These are phyloP conservation scores for Xylaria telfairii DNA, from an alignment of 495 filamentous ascomycete genomes.

Conservation along the genomic window DNA sequence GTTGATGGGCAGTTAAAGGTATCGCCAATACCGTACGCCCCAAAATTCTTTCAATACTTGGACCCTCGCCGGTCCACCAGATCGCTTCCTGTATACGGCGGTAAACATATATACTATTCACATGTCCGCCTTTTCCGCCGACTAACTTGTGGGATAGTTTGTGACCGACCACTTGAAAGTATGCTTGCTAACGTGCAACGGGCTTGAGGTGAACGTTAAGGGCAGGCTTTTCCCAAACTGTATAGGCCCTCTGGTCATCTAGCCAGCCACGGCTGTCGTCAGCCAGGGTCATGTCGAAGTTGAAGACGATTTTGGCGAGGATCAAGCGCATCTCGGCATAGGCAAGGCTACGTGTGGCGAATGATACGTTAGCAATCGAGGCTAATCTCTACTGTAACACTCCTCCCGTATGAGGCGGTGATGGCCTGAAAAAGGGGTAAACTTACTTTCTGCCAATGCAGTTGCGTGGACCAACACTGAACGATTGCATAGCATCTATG, in stretches of 20 bases:
- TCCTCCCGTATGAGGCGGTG: neutral
- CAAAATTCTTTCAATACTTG: neutral
- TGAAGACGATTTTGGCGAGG: conserved; percentile 53
- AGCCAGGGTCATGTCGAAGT: conserved; percentile 53
- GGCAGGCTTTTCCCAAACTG: conserved; percentile 46
- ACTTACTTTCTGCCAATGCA: conserved; percentile 64
- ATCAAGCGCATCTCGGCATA: conserved; percentile 56
- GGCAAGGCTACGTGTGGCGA: conserved; percentile 41
- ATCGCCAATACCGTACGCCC: neutral
- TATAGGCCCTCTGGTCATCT: conserved; percentile 33
- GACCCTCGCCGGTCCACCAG: neutral
- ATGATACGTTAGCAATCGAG: neutral
- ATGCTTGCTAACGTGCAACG: conserved; percentile 22
- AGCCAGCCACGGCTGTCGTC: conserved; percentile 47
- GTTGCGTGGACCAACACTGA: conserved; percentile 59
- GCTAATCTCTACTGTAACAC: neutral
- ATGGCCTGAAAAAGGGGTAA: neutral
- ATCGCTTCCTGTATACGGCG: neutral
- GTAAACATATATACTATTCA: neutral
- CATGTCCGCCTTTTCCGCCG: neutral
- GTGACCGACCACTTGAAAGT: neutral
- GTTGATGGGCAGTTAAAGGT: neutral
- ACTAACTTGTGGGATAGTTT: neutral
- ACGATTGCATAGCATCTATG: conserved; percentile 53
- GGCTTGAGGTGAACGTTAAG: conserved; percentile 40